phyloP scores from a whole-genome alignment of 768 basidiomycete species.

The Sistotremastrum niveocremeum region DNA sequence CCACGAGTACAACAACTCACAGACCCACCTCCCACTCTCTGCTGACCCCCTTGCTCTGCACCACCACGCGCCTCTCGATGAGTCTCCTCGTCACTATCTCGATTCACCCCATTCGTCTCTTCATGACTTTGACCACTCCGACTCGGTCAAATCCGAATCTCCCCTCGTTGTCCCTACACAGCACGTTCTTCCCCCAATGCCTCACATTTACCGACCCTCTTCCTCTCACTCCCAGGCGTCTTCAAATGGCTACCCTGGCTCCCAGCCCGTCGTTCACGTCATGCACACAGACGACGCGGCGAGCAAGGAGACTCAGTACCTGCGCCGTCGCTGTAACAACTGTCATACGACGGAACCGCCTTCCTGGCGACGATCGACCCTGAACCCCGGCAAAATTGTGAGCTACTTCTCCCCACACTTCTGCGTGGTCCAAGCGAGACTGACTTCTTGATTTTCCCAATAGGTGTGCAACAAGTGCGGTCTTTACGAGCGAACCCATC shows the following conservation, averaged over 20 bases:
- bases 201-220: slow-evolving; percentile 13
- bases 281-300: slow-evolving; percentile 87
- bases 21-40: slow-evolving; percentile 27
- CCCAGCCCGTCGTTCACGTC: slow-evolving; percentile 43
- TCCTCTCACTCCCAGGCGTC: slow-evolving; percentile 16
- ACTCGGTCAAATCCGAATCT: slow-evolving; percentile 50
- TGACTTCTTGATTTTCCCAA: not conserved
- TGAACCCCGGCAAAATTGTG: slow-evolving; percentile 80
- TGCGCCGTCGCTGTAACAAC: slow-evolving; percentile 79
- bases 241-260: slow-evolving; percentile 17
- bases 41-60: slow-evolving; percentile 18
- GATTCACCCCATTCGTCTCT: slow-evolving; percentile 31
- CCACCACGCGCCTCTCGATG: slow-evolving; percentile 18
- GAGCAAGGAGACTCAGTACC: slow-evolving; percentile 82
- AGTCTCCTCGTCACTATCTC: slow-evolving; percentile 5
- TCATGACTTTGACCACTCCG: slow-evolving; percentile 32
- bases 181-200: slow-evolving; percentile 31
- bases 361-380: slow-evolving; percentile 75
- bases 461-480: slow-evolving; percentile 82
- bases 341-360: slow-evolving; percentile 88
- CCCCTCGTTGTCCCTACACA: slow-evolving; percentile 55
- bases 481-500: slow-evolving; percentile 78
- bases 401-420: slow-evolving; percentile 1
- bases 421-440: not conserved
- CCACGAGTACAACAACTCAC: slow-evolving; percentile 15